Base-by-base conservation (phyloP, 352 stramenopile species). In the Globisporangium cederbergense region DNA sequence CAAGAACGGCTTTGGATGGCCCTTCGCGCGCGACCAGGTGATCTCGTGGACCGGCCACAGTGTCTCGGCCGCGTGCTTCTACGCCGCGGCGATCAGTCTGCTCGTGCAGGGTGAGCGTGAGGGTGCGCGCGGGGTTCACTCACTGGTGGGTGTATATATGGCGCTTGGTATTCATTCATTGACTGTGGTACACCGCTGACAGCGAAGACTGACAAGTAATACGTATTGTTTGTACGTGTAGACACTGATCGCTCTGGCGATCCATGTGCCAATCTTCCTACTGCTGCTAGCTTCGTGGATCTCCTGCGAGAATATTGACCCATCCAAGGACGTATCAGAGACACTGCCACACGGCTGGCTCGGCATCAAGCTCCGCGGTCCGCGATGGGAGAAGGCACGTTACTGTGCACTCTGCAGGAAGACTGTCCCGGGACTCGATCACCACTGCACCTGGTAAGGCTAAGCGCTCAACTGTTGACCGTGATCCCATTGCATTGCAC, bases 381-480 rank as follows among this genome's bases (percentile, higher is more conserved):
- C 80, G 7, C 72, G 87, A 32, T 95, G 87, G 87, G 85, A 92
- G 36, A 95, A 90, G 64, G 77, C 81, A 5, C 79, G 85, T 11
- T 94, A 94, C 62, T 96, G 87, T 25, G 80, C 85, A 3, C 58
- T 94, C 14, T 96, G 87, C 62, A 77, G 79, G 49, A 96, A 96
- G 68, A 68, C 77, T 0, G 77, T 94, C 13, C 87, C 87, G 1
- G 87, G 87, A 4, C 69, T 96, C 7, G 87, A 96, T 46, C 87
- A 96, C 71, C 87, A 96, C 62, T 96, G 87, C 76, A 96, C 87
- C 11, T 96, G 87, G 80, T 89, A 59, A 20, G 62, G 49, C 54
- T 34, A 28, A 14, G 10, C 4, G 3, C 42, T 20, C 42, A 7
- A 18, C 20, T 46, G 6, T 10, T 25, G 34, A 46, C 4, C 14